Base-by-base conservation (phyloP, 108 stramenopile genomes). In the Aurantiochytrium sp. region DNA sequence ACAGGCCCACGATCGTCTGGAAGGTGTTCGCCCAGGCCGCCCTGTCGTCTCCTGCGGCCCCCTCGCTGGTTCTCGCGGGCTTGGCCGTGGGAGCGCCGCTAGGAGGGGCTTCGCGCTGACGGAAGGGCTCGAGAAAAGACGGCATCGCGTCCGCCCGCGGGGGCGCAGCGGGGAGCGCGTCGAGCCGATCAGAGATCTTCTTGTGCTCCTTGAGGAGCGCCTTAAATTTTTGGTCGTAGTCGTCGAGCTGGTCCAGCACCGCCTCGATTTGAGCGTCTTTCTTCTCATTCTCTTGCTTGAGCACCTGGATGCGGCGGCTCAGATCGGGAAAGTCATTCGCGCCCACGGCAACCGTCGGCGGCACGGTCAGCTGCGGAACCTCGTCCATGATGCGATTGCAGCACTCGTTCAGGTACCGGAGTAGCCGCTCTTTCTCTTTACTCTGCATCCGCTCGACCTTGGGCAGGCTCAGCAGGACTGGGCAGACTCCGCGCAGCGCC, bases 361-460 rank as follows among this genome's bases (percentile, higher is more conserved):
- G 59, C 27, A 65, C 59, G 19, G 59, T 65, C 34, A 65, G 24
- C 2, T 65, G 59, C 32, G 59, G 59, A 3, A 65, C 59, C 59
- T 65, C 59, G 32, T 65, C 59, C 59, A 65, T 65, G 34, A 65
- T 65, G 27, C 59, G 59, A 65, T 65, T 65, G 59, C 59, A 65
- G 19, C 59, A 65, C 34, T 65, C 59, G 19, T 65, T 65, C 59
- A 65, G 34, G 4, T 65, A 65, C 19, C 59, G 59, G 6, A 65
- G 19, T 10, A 65, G 59, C 8, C 59, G 59, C 34, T 65, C 59
- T 27, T 65, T 65, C 0, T 15, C 15, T 19, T 65, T 65, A 1
- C 22, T 65, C 8, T 34, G 22, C 59, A 65, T 65, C 0, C 24
- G 15, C 24, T 65, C 59, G 10, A 65, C 59, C 27, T 19, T 30